phyloP scores from a whole-genome alignment of 371 early-diverging fungal species.

The Gilbertella persicaria region DNA sequence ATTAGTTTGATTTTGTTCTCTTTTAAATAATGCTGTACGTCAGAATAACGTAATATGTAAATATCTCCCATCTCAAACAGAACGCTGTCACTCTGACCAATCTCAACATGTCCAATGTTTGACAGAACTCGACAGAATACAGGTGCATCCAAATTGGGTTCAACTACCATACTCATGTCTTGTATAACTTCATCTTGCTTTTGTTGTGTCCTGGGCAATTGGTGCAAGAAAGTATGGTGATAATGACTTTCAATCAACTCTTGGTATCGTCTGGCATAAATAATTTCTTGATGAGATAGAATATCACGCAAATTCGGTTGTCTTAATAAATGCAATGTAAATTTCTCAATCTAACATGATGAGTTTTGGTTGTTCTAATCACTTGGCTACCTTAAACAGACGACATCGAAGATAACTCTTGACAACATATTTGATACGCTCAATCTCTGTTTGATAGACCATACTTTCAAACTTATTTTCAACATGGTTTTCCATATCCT shows the following conservation, averaged over 20 bases:
- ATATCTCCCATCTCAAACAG: constrained; percentile 14
- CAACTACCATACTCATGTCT: constrained; percentile 54
- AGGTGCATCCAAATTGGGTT: constrained; percentile 69
- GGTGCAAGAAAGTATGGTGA: constrained; percentile 55
- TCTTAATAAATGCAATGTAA: constrained; percentile 42
- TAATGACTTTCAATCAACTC: constrained; percentile 46
- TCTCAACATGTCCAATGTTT: constrained; percentile 51
- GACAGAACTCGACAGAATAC: constrained; percentile 69
- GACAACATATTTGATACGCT: constrained; percentile 78
- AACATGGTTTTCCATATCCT: constrained; percentile 18
- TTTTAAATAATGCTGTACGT: constrained; percentile 21
- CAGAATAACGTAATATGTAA: constrained; percentile 31
- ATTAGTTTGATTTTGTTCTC: constrained; percentile 25
- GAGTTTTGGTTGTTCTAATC: background rate
- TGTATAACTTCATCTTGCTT: constrained; percentile 48
- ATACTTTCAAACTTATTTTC: constrained; percentile 54
- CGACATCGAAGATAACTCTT: constrained; percentile 74
- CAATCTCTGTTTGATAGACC: constrained; percentile 80
- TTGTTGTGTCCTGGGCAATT: constrained; percentile 58
- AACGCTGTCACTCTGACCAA: constrained; percentile 1
- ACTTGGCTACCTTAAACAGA: constrained; percentile 55
- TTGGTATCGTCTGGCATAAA: constrained; percentile 53
- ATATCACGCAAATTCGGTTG: constrained; percentile 28
- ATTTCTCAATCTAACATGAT: constrained; percentile 50
- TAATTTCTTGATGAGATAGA: constrained; percentile 50